Percentiles rank a stretch among this genome's conserved stretches.
phyloP scores from a whole-genome alignment of 352 stramenopile genomes.

The Halophytophthora batemanensis region DNA sequence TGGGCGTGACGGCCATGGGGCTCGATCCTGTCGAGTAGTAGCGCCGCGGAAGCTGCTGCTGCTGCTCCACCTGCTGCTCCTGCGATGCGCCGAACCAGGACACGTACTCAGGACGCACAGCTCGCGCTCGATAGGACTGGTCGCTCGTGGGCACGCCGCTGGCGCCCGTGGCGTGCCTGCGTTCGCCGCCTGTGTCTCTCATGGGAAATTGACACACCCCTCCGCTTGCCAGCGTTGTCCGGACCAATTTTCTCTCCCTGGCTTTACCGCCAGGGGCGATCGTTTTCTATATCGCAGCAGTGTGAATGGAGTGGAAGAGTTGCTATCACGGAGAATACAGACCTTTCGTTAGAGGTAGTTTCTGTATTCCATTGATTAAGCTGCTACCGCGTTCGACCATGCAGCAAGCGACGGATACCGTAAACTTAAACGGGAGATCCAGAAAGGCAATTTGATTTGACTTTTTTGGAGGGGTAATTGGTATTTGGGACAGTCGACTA shows the following conservation, averaged over 20 bases:
- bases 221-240: too few species aligned
- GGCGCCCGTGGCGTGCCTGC: constrained; percentile 8
- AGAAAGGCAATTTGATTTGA: too few species aligned
- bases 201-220: background rate
- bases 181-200: background rate
- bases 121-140: constrained; percentile 12
- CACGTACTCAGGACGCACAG: background rate
- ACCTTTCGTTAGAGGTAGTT: too few species aligned
- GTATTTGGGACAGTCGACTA: too few species aligned
- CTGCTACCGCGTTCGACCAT: too few species aligned
- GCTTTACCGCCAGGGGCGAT: background rate
- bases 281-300: background rate
- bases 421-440: background rate
- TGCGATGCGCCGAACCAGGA: background rate
- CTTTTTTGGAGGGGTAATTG: too few species aligned
- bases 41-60: constrained; percentile 14
- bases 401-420: background rate
- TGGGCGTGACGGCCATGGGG: constrained; percentile 42
- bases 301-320: too few species aligned
- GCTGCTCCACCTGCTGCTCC: constrained; percentile 9
- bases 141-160: constrained; percentile 20
- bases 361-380: too few species aligned
- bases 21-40: constrained; percentile 42
- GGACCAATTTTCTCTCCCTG: background rate
- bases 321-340: too few species aligned